Evolutionary conservation across 108 stramenopile genomes (phyloP).

Genomic region (Discostella stelligeroides): DNA sequence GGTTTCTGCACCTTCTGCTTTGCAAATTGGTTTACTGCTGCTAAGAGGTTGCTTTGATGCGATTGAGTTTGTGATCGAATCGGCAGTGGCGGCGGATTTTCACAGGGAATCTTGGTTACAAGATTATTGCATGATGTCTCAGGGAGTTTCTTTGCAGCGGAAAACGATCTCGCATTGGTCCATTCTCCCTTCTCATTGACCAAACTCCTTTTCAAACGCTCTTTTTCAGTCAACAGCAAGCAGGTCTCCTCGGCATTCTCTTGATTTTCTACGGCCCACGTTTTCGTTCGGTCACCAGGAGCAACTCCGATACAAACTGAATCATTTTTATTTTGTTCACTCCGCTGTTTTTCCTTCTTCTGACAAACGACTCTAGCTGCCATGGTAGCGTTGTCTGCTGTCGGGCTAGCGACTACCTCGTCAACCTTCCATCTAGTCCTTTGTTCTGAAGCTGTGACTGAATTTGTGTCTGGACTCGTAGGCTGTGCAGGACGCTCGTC

Average conservation of each 20-base stretch:
- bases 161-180: neutral
- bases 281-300: neutral
- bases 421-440: neutral
- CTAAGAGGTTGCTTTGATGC: slow-evolving; percentile 6
- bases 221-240: neutral
- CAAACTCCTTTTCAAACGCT: neutral
- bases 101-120: neutral
- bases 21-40: neutral
- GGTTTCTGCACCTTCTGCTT: neutral
- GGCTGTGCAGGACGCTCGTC: too few relatives aligned
- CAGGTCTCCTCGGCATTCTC: neutral
- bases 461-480: too few relatives aligned
- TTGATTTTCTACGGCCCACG: neutral
- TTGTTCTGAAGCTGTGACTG: too few relatives aligned
- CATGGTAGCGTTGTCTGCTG: slow-evolving; percentile 20
- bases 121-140: too few relatives aligned
- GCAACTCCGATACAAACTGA: too few relatives aligned
- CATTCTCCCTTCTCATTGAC: neutral
- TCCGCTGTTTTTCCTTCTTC: slow-evolving; percentile 4
- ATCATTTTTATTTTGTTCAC: neutral
- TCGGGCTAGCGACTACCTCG: neutral
- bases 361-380: slow-evolving; percentile 13
- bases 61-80: neutral
- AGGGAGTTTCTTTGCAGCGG: neutral
- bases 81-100: neutral